phyloP scores from a whole-genome alignment of 1,284 basidiomycete genomes.

The Sanguinoderma infundibulare region DNA sequence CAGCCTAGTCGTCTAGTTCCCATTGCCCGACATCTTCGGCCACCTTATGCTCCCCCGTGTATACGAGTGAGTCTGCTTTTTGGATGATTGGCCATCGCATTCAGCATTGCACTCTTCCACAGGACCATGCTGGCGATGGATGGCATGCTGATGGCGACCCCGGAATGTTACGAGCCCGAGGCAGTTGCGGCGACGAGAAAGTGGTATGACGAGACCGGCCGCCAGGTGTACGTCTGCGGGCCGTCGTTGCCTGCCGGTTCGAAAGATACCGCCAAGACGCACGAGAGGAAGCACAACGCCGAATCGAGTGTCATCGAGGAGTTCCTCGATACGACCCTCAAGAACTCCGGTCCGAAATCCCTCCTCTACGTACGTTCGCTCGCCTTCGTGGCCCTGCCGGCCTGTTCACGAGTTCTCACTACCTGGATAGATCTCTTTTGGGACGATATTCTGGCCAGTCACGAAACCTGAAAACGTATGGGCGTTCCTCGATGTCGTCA shows the following conservation, averaged over 20 bases:
- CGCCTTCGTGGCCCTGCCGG: neutral
- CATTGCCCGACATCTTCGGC: neutral
- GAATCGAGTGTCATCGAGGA: conserved; percentile 7
- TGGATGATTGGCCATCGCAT: neutral
- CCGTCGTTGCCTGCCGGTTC: conserved; percentile 13
- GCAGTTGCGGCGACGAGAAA: conserved; percentile 14
- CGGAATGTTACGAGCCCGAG: conserved; percentile 25
- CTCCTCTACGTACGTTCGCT: conserved; percentile 19
- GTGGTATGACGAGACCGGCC: conserved; percentile 17
- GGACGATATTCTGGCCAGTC: conserved; percentile 22
- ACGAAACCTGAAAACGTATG: conserved; percentile 14
- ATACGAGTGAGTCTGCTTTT: conserved; percentile 11
- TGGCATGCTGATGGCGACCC: conserved; percentile 17
- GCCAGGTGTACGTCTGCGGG: conserved; percentile 15
- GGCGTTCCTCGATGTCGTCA: conserved; percentile 19
- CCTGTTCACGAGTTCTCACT: neutral
- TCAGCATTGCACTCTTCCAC: neutral
- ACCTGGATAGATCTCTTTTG: conserved; percentile 23
- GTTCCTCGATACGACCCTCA: conserved; percentile 18
- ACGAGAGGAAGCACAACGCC: conserved; percentile 11
- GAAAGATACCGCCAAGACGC: neutral
- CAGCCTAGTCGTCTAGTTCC: neutral
- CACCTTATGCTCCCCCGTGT: conserved; percentile 8
- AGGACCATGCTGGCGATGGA: conserved; percentile 15
- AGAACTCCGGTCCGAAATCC: conserved; percentile 14